Evolutionary conservation across 306 rosid species (phyloP).

Genomic region (Malus sieversii): DNA sequence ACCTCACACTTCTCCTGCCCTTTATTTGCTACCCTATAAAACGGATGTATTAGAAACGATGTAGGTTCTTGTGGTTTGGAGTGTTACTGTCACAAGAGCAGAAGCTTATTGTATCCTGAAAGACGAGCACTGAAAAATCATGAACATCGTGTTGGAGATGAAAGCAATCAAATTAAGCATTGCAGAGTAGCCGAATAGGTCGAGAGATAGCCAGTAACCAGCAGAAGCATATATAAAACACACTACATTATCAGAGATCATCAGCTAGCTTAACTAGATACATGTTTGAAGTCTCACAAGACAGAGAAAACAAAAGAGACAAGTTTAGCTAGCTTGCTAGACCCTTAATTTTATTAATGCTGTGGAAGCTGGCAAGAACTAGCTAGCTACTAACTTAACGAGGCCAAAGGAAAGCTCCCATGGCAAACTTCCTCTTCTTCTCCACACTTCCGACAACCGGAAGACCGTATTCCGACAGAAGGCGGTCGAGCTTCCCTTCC

Average conservation of each 20-base stretch:
- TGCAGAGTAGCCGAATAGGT: background rate
- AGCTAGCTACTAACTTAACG: background rate
- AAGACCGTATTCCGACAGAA: constrained; percentile 17
- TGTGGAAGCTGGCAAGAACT: background rate
- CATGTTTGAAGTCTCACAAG: background rate
- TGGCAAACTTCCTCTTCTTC: constrained; percentile 16
- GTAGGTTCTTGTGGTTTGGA: too few species aligned
- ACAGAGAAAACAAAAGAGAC: background rate
- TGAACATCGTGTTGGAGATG: background rate
- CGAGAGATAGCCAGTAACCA: background rate
- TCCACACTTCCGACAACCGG: background rate
- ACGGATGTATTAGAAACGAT: background rate
- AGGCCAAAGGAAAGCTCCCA: constrained; percentile 19
- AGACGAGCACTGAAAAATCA: too few species aligned
- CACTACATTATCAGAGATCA: background rate
- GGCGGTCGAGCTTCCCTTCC: constrained; percentile 8
- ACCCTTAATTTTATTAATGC: background rate
- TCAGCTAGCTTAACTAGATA: background rate
- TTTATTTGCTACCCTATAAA: background rate
- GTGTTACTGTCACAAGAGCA: too few species aligned
- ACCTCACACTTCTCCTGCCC: background rate
- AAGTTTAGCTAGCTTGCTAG: background rate
- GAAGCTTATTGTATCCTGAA: too few species aligned
- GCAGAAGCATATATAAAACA: background rate
- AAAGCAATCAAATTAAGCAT: too few species aligned